A percentile compares a stretch with the other conserved stretches of the same genome.
Evolutionary conservation across 2,329 filamentous ascomycete species (phyloP).

Genomic region (Trichoderma gracile): DNA sequence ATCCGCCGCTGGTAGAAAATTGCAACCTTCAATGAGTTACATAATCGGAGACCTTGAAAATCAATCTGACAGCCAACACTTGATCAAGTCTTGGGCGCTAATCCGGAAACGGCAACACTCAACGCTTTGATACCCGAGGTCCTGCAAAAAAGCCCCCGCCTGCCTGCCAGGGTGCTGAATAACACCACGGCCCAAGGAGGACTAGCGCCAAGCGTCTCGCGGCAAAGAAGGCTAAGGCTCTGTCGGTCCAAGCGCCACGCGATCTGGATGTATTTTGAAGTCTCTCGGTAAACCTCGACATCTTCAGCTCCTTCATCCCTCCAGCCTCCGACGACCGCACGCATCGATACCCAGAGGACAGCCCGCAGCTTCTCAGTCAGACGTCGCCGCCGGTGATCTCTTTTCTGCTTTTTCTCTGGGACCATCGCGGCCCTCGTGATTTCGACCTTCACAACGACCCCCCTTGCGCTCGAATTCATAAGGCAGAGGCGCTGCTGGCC

Average conservation of each 20-base stretch:
- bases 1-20: not conserved
- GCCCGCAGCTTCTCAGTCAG: not conserved
- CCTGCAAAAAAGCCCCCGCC: not conserved
- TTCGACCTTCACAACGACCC: not conserved
- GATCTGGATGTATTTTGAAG: constrained; percentile 30
- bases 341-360: constrained; percentile 17
- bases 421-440: not conserved
- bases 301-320: constrained; percentile 27
- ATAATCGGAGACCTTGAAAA: no score
- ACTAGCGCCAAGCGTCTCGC: constrained; percentile 28
- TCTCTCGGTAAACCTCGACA: constrained; percentile 25
- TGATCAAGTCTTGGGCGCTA: no score
- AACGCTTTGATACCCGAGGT: no score
- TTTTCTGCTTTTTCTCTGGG: not conserved
- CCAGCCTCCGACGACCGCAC: constrained; percentile 22
- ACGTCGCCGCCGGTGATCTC: not conserved
- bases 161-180: constrained; percentile 5
- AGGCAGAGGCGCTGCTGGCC: constrained; percentile 3
- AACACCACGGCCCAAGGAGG: constrained; percentile 17
- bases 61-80: no score
- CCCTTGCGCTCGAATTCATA: constrained; percentile 1
- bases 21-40: not conserved
- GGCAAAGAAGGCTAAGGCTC: constrained; percentile 22
- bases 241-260: constrained; percentile 30
- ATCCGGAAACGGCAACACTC: no score